Evolutionary conservation across 1,139 yeast species (phyloP).

Genomic region (Kodamaea sp.): DNA sequence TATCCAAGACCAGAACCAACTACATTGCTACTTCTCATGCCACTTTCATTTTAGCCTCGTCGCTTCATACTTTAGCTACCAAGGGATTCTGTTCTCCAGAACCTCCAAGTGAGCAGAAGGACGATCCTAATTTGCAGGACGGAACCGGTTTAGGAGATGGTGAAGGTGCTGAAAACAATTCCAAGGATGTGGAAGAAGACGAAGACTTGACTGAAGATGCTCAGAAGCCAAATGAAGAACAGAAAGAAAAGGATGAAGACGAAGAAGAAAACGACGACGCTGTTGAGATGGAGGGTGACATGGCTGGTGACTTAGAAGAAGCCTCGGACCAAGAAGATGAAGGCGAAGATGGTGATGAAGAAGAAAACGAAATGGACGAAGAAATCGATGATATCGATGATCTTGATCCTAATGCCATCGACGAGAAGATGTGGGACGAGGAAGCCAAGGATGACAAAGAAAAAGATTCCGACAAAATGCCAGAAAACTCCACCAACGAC

Average conservation of each 20-base stretch:
- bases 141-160: conserved; percentile 99
- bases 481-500: conserved; percentile 51
- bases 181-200: conserved; percentile 88
- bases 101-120: conserved; percentile 67
- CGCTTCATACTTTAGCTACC: conserved; percentile 64
- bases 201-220: conserved; percentile 91
- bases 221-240: conserved; percentile 77
- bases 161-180: conserved; percentile 77
- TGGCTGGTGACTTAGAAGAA: conserved; percentile 92
- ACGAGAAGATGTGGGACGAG: conserved; percentile 99
- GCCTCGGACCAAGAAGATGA: conserved; percentile 67
- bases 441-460: conserved; percentile 78
- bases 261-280: conserved; percentile 75
- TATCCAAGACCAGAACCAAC: conserved; percentile 44
- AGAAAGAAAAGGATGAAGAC: conserved; percentile 61
- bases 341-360: conserved; percentile 55
- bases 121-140: conserved; percentile 63
- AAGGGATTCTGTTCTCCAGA: conserved; percentile 95
- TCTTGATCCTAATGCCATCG: conserved; percentile 91
- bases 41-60: conserved; percentile 56
- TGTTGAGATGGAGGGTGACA: conserved; percentile 92
- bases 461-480: conserved; percentile 68
- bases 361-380: conserved; percentile 72
- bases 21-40: conserved; percentile 61
- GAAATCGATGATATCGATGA: conserved; percentile 89